Evolutionary conservation across 1,139 yeast genomes (phyloP).

Genomic region (Hemisphaericaspora lyxosophila): DNA sequence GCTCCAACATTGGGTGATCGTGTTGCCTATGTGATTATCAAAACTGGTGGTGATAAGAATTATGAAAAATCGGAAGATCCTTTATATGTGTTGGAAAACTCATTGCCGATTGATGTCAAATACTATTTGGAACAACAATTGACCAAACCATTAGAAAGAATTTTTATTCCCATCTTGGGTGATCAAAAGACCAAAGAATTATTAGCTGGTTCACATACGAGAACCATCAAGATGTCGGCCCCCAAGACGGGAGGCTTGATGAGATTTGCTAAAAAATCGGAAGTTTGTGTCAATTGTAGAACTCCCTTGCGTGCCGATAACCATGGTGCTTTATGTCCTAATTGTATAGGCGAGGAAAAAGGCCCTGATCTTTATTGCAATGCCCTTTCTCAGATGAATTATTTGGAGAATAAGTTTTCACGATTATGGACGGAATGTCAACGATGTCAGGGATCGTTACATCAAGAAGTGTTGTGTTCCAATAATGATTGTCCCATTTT

Average conservation of each 20-base stretch:
- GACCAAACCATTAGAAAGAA: slow-evolving; percentile 88
- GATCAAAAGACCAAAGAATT: slow-evolving; percentile 78
- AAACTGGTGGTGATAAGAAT: slow-evolving; percentile 79
- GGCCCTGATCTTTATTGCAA: slow-evolving; percentile 80
- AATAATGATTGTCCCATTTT: slow-evolving; percentile 97
- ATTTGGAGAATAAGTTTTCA: slow-evolving; percentile 78
- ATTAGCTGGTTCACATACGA: slow-evolving; percentile 77
- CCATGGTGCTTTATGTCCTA: slow-evolving; percentile 78
- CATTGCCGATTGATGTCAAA: slow-evolving; percentile 90
- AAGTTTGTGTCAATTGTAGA: slow-evolving; percentile 84
- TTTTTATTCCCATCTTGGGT: slow-evolving; percentile 93
- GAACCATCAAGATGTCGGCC: slow-evolving; percentile 68
- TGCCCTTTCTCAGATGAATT: slow-evolving; percentile 77
- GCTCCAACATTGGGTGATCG: slow-evolving; percentile 98
- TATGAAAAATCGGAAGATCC: slow-evolving; percentile 98
- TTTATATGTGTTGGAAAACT: slow-evolving; percentile 83
- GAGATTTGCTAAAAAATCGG: slow-evolving; percentile 89
- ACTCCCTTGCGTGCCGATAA: slow-evolving; percentile 68
- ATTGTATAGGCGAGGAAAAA: slow-evolving; percentile 71
- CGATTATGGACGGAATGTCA: slow-evolving; percentile 98
- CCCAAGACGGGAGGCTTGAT: slow-evolving; percentile 78
- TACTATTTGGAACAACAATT: slow-evolving; percentile 92
- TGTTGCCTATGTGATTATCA: slow-evolving; percentile 93
- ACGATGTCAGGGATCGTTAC: slow-evolving; percentile 93
- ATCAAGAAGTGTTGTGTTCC: slow-evolving; percentile 93